phyloP scores from a whole-genome alignment of 2,329 filamentous ascomycete genomes.

The Thelonectria discophora region DNA sequence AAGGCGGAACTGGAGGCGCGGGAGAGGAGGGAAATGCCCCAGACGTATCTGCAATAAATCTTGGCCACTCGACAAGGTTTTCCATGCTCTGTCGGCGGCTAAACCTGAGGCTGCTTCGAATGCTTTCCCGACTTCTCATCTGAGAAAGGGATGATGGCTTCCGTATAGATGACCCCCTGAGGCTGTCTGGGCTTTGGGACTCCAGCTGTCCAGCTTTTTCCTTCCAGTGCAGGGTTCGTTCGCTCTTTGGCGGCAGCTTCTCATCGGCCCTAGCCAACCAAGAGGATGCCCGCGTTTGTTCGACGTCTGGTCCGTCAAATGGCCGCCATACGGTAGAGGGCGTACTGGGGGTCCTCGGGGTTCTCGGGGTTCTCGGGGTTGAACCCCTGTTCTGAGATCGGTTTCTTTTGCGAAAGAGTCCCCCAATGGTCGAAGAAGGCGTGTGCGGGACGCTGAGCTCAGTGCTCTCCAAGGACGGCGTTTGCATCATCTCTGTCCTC shows the following conservation, averaged over 20 bases:
- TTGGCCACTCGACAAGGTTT: constrained; percentile 37
- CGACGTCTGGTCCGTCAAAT: constrained; percentile 35
- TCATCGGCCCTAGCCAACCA: constrained; percentile 36
- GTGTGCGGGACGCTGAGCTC: constrained; percentile 22
- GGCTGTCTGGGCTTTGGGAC: constrained; percentile 14
- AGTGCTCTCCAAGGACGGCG: constrained; percentile 11
- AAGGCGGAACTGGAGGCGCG: constrained; percentile 40
- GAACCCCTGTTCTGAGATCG: constrained; percentile 31
- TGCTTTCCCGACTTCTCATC: constrained; percentile 22
- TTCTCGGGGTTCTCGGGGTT: constrained; percentile 34
- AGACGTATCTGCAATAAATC: constrained; percentile 36
- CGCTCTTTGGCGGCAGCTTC: constrained; percentile 30
- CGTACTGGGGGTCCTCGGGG: constrained; percentile 32
- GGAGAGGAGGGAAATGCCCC: constrained; percentile 39
- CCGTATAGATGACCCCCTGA: constrained; percentile 7
- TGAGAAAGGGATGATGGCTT: constrained; percentile 21
- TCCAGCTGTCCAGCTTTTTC: constrained; percentile 24
- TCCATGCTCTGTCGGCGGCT: constrained; percentile 34
- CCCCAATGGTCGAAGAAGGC: constrained; percentile 38
- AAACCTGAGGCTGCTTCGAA: background rate
- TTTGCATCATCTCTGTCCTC: background rate
- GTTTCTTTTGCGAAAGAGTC: constrained; percentile 40
- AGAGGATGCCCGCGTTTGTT: constrained; percentile 35
- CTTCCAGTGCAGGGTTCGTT: constrained; percentile 36
- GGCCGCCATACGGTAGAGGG: constrained; percentile 38